Percentiles rank a stretch among this genome's conserved stretches.
Evolutionary conservation across 1,284 basidiomycete genomes (phyloP).

Genomic region (Neolentinus lepideus): DNA sequence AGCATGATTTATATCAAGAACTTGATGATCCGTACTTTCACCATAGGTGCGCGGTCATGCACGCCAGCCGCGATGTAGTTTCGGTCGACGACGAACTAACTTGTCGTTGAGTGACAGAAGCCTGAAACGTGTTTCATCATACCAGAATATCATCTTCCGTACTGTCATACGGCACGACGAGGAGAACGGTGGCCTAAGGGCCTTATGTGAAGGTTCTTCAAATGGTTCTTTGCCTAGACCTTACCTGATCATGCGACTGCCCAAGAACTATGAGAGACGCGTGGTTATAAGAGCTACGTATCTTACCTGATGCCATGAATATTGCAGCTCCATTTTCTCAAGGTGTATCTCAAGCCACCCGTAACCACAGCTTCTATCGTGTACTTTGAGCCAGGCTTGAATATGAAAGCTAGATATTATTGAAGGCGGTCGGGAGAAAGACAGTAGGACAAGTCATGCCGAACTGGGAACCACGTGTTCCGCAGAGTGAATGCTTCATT

Average conservation of each 20-base stretch:
- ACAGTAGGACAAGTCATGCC: too few relatives aligned
- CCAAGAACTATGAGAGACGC: neutral
- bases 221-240: neutral
- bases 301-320: constrained; percentile 40
- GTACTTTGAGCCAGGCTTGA: too few relatives aligned
- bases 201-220: constrained; percentile 4
- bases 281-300: neutral
- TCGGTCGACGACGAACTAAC: constrained; percentile 62
- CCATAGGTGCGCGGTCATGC: constrained; percentile 54
- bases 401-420: too few relatives aligned
- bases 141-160: constrained; percentile 65
- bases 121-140: constrained; percentile 19
- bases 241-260: constrained; percentile 37
- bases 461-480: too few relatives aligned
- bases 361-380: too few relatives aligned
- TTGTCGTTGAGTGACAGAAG: constrained; percentile 4
- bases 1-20: constrained; percentile 2
- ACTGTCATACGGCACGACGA: constrained; percentile 64
- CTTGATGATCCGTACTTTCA: constrained; percentile 45
- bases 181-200: constrained; percentile 64
- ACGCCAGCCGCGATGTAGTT: constrained; percentile 66
- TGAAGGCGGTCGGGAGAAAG: too few relatives aligned
- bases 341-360: too few relatives aligned
- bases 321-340: constrained; percentile 13
- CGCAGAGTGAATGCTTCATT: too few relatives aligned